phyloP scores from a whole-genome alignment of 2,329 filamentous ascomycete species.

The Pyrenochaeta sp. region DNA sequence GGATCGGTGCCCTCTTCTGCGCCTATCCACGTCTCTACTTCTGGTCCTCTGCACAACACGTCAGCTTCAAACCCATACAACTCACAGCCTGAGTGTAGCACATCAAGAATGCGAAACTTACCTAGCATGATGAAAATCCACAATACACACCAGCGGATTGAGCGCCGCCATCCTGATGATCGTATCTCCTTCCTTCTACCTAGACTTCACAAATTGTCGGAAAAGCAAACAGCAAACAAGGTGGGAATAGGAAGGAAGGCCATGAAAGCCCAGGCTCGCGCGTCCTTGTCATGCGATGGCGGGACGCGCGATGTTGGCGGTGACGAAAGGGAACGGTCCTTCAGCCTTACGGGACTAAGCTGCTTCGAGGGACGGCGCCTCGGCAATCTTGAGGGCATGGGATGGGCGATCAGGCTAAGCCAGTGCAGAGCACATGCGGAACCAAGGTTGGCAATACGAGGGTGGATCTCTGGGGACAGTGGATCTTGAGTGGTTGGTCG shows the following conservation, averaged over 20 bases:
- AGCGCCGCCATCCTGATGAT: conserved; percentile 49
- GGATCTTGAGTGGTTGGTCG: background rate
- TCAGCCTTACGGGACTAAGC: conserved; percentile 34
- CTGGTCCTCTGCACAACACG: conserved; percentile 71
- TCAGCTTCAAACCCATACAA: conserved; percentile 2
- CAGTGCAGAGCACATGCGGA: background rate
- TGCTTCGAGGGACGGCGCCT: conserved; percentile 16
- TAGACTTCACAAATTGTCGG: background rate
- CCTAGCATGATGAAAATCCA: conserved; percentile 64
- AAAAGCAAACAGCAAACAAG: background rate
- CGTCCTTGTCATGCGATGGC: conserved; percentile 23
- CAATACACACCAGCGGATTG: conserved; percentile 56
- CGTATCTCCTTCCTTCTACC: background rate
- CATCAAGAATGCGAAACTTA: conserved; percentile 26
- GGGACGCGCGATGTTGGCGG: conserved; percentile 31
- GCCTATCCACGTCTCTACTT: conserved; percentile 93
- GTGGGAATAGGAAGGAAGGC: conserved; percentile 13
- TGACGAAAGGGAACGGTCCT: conserved; percentile 26
- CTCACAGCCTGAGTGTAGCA: background rate
- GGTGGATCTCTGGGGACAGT: background rate
- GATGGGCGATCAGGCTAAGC: conserved; percentile 2
- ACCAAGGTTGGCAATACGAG: conserved; percentile 5
- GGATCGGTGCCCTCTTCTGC: conserved; percentile 78
- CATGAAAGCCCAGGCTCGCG: conserved; percentile 10
- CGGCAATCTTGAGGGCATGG: conserved; percentile 12